Evolutionary conservation across 768 basidiomycete species (phyloP).

Genomic region (Solioccasus polychromus): DNA sequence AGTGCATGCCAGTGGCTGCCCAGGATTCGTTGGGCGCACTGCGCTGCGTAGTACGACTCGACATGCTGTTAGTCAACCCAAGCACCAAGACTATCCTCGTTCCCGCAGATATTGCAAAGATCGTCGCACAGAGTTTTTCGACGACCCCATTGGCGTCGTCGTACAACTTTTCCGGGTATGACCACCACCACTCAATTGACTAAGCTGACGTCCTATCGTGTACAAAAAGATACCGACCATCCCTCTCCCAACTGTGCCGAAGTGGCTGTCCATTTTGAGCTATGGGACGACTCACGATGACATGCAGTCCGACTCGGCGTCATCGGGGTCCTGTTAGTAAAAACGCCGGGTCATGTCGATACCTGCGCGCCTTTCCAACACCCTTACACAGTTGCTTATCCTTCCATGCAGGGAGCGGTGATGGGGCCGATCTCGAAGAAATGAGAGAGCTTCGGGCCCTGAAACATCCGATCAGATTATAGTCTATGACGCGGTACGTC

Average conservation of each 20-base stretch:
- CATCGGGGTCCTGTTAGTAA: constrained; percentile 35
- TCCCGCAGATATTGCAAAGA: constrained; percentile 90
- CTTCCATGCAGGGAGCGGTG: no score
- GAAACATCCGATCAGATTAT: no score
- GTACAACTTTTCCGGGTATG: no score
- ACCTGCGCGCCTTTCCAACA: constrained; percentile 53
- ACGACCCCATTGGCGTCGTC: constrained; percentile 50
- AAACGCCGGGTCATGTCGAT: constrained; percentile 54
- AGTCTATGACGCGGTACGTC: no score
- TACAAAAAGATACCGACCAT: constrained; percentile 76
- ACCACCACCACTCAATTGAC: constrained; percentile 38
- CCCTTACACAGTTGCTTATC: no score
- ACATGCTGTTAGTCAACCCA: constrained; percentile 53
- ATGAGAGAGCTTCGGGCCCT: no score
- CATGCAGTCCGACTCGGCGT: constrained; percentile 43
- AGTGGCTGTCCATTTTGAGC: constrained; percentile 63
- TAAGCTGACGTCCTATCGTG: constrained; percentile 80
- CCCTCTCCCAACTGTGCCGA: no score
- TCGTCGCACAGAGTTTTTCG: constrained; percentile 73
- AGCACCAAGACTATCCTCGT: constrained; percentile 45
- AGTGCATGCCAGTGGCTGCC: constrained; percentile 15
- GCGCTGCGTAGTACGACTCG: no score
- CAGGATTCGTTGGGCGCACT: not conserved
- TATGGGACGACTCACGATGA: constrained; percentile 30
- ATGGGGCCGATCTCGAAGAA: no score